Base-by-base conservation (phyloP, 257 asterid genomes). In the Datura wrightii region DNA sequence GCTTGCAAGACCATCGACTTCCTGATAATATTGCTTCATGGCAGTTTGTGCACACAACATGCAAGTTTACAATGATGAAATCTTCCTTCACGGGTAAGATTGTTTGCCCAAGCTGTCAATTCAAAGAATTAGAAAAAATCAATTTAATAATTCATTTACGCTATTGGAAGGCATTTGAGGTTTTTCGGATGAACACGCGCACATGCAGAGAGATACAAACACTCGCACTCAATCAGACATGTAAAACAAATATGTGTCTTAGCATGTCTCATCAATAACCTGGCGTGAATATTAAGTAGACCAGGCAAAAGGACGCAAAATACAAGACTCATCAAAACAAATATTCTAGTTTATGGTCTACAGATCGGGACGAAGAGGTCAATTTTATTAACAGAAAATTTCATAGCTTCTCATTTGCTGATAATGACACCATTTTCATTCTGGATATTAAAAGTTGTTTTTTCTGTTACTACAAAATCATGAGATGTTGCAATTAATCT, bases 11-110 rank as follows among this genome's bases (percentile, higher is more conserved):
- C 94, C 95, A 90, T 82, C 85, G 86, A 10, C 85, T 80, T 83
- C 93, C 94, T 8, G 96, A 88, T 42, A 90, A 79, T 70, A 93
- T 90, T 48, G 87, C 86, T 85, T 90, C 90, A 48, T 87, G 88
- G 90, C 98, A 94, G 79, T 84, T 88, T 71, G 86, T 79, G 88
- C 98, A 94, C 36, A 87, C 87, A 84, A 85, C 87, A 24, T 86
- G 94, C 91, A 94, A 89, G 85, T 87, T 90, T 82, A 92, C 89
- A 74, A 94, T 89, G 11, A 93, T 66, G 83, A 93, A 92, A 84
- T 92, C 89, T 36, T 94, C 97, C 88, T 93, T 94, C 3, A 37
- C 79, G 14, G 91, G 85, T 85, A 85, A 87, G 86, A 93, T 90
- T 18, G 24, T 69, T 19, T 88, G 87, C 53, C 93, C 91, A 53